Base-by-base conservation (phyloP, 495 filamentous ascomycete genomes). In the Aspergillus saccharolyticus region DNA sequence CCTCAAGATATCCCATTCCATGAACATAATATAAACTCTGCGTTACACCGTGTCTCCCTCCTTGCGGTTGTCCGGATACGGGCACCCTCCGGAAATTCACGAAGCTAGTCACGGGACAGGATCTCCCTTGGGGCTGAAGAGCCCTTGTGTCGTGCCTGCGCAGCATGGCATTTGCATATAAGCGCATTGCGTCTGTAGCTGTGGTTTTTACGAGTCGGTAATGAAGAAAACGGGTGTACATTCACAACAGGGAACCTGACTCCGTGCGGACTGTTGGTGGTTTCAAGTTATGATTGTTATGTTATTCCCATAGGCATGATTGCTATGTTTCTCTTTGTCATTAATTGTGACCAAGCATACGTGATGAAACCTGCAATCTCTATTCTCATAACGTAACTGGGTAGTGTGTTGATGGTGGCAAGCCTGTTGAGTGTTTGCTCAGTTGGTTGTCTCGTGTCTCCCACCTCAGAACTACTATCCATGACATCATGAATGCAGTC, bases 1-100 rank as follows among this genome's bases (percentile, higher is more conserved):
- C 52, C 52, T 48, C 66, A 53, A 58, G 66, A 66, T 66, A 68
- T 61, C 66, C 65, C 17, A 54, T 65, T 18, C 62, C 64, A 39
- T 68, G 54, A 66, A 59, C 43, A 56, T 57, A 55, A 57, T 58
- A 9, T 42, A 19, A 50, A 42, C 39, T 57, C 47, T 12, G 24
- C 24, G 25, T 50, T 55, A 21, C 47, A 18, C 15, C 16, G 42
- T 22, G 16, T 20, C 52, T 45, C 19, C 14, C 4, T 47, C 19
- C 21, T 44, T 49, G 28, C 49, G 20, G 54, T 45, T 21, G 33
- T 19, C 20, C 33, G 19, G 28, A 30, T 21, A 52, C 30, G 52
- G 47, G 47, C n/a, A n/a, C n/a, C 45, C 3, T 50, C 12, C 47
- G 47, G 15, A 24, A 24, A 50, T 16, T 50, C 55, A 18, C 21